Evolutionary conservation across 2,329 filamentous ascomycete genomes (phyloP).

Genomic region (Raffaelea deltoideospora): DNA sequence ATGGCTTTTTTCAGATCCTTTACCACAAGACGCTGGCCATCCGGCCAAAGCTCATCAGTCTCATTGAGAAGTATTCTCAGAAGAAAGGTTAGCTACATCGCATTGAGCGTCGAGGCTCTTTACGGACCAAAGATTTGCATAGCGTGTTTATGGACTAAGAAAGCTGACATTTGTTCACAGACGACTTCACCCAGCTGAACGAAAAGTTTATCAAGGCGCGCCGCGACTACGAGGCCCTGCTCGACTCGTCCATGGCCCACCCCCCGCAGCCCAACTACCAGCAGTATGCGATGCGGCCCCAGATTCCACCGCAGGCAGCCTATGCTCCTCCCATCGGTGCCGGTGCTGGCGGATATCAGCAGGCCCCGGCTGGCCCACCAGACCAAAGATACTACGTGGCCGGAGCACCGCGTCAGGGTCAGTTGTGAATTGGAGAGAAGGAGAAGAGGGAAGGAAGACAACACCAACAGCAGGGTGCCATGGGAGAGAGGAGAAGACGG

Average conservation of each 20-base stretch:
- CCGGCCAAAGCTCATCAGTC: conserved; percentile 87
- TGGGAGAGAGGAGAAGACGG: not conserved
- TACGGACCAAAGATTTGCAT: not conserved
- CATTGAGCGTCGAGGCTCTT: no score
- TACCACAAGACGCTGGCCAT: conserved; percentile 94
- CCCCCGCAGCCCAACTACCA: conserved; percentile 69
- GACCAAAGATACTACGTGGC: conserved; percentile 56
- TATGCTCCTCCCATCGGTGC: conserved; percentile 19
- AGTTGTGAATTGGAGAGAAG: conserved; percentile 5
- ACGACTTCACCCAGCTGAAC: conserved; percentile 96
- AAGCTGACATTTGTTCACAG: conserved; percentile 31
- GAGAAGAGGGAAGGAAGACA: not conserved
- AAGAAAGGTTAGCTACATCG: conserved; percentile 86
- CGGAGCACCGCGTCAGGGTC: conserved; percentile 23
- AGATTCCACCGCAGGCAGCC: conserved; percentile 29
- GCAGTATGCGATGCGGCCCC: conserved; percentile 44
- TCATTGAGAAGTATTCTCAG: conserved; percentile 98
- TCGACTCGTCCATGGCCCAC: conserved; percentile 93
- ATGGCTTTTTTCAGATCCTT: conserved; percentile 35
- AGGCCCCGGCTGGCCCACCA: conserved; percentile 28
- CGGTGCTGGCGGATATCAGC: conserved; percentile 19
- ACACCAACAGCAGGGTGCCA: not conserved
- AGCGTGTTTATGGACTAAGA: not conserved
- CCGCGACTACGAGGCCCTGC: conserved; percentile 86
- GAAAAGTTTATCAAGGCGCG: conserved; percentile 99